A percentile compares a stretch with the other conserved stretches of the same genome.
Conservation (phyloP, 2,329 filamentous ascomycete genomes). For the Alternaria sp. region DNA sequence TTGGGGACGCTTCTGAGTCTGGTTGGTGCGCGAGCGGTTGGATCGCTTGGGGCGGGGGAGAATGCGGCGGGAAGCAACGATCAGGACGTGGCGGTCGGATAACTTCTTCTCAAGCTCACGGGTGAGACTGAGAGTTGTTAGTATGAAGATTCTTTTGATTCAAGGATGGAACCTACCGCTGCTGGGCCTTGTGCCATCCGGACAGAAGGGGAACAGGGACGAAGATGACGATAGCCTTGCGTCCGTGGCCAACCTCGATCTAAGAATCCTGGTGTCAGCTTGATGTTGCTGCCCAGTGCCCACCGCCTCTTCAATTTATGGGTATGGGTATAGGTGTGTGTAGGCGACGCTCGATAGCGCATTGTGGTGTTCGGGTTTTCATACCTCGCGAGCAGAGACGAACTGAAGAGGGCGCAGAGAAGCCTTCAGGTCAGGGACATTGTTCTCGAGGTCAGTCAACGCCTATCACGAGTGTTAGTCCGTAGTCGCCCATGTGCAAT, state of each 20-base stretch:
- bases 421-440: constrained; percentile 97
- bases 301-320: constrained; percentile 61
- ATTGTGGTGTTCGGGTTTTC: constrained; percentile 55
- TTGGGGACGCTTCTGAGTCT: constrained; percentile 98
- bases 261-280: constrained; percentile 69
- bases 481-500: constrained; percentile 15
- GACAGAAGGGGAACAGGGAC: constrained; percentile 98
- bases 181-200: constrained; percentile 99
- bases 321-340: constrained; percentile 31
- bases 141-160: background rate
- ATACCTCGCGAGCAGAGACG: constrained; percentile 99
- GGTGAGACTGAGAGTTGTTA: constrained; percentile 74
- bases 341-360: constrained; percentile 42
- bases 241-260: constrained; percentile 99
- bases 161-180: constrained; percentile 76
- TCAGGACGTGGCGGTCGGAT: constrained; percentile 99
- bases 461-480: constrained; percentile 52
- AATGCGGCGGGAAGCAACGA: constrained; percentile 98
- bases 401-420: constrained; percentile 98
- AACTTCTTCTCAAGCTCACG: constrained; percentile 99
- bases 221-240: constrained; percentile 99
- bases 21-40: constrained; percentile 92
- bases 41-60: constrained; percentile 98
- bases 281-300: constrained; percentile 63
- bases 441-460: constrained; percentile 98